phyloP scores from a whole-genome alignment of 2,329 filamentous ascomycete species.

The Botrytis galanthina region DNA sequence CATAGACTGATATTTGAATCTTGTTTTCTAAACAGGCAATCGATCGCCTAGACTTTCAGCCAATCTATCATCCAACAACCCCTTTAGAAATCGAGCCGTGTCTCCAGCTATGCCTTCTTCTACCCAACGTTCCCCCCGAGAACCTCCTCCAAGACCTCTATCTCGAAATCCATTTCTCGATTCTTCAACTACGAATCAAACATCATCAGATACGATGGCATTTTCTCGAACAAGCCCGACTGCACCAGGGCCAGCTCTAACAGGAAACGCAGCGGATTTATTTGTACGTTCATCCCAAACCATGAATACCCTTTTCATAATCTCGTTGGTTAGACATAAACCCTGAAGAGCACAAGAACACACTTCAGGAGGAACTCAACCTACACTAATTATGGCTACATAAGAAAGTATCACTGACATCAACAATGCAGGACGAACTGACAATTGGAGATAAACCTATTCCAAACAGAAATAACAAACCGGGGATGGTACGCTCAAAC shows the following conservation, averaged over 20 bases:
- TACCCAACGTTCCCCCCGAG: constrained; percentile 55
- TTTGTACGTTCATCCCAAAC: constrained; percentile 62
- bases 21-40: constrained; percentile 33
- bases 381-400: neutral
- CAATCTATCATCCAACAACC: constrained; percentile 73
- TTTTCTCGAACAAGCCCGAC: constrained; percentile 40
- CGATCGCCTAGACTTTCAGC: constrained; percentile 54
- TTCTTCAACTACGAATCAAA: constrained; percentile 37
- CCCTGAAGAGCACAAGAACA: neutral
- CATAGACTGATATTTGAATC: constrained; percentile 32
- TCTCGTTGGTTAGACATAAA: neutral
- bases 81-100: constrained; percentile 70
- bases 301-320: neutral
- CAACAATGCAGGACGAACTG: constrained; percentile 58
- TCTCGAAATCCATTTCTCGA: constrained; percentile 78
- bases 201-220: constrained; percentile 49
- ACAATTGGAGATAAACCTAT: constrained; percentile 60
- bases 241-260: constrained; percentile 43
- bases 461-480: constrained; percentile 38
- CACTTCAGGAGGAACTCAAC: neutral
- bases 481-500: constrained; percentile 37
- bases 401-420: constrained; percentile 33
- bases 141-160: constrained; percentile 55
- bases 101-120: constrained; percentile 51
- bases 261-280: constrained; percentile 63